Evolutionary conservation across 352 stramenopile species (phyloP).

Genomic region (Pythium phragmiticola): DNA sequence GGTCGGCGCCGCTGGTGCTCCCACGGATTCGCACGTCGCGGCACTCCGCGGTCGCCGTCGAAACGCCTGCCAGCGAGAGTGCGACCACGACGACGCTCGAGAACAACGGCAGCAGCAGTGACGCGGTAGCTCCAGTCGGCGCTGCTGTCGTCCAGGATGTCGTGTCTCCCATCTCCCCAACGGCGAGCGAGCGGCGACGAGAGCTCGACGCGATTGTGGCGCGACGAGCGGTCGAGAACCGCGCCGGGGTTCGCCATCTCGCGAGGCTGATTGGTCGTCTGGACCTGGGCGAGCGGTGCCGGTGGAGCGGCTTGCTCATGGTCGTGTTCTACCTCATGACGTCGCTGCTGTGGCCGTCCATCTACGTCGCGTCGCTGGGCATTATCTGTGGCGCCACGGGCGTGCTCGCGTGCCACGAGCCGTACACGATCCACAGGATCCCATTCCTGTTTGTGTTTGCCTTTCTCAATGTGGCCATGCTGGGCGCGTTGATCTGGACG

Average conservation of each 20-base stretch:
- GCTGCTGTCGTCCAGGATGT: background rate
- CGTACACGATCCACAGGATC: constrained; percentile 19
- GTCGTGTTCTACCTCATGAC: constrained; percentile 21
- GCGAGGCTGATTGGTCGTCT: constrained; percentile 13
- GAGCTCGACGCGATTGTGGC: background rate
- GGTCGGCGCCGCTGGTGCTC: background rate
- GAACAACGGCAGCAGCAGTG: background rate
- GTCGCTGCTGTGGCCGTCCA: constrained; percentile 19
- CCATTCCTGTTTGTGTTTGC: constrained; percentile 15
- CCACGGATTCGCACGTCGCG: background rate
- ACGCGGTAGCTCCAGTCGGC: too few relatives aligned
- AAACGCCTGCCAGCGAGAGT: background rate
- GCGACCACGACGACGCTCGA: background rate
- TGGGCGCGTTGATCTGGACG: constrained; percentile 9
- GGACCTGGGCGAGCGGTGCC: constrained; percentile 15
- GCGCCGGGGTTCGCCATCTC: background rate
- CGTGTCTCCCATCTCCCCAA: constrained; percentile 1
- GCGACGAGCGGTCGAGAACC: background rate
- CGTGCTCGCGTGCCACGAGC: constrained; percentile 6
- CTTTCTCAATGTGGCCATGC: constrained; percentile 17
- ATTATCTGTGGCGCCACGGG: constrained; percentile 3
- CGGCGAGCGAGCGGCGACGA: constrained; percentile 2
- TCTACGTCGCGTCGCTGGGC: constrained; percentile 16
- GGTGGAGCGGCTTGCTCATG: constrained; percentile 18
- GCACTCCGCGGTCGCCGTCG: background rate